These are phyloP conservation scores for Dicorynia guianensis DNA, from an alignment of 306 rosid species.

Conservation along the genomic window DNA sequence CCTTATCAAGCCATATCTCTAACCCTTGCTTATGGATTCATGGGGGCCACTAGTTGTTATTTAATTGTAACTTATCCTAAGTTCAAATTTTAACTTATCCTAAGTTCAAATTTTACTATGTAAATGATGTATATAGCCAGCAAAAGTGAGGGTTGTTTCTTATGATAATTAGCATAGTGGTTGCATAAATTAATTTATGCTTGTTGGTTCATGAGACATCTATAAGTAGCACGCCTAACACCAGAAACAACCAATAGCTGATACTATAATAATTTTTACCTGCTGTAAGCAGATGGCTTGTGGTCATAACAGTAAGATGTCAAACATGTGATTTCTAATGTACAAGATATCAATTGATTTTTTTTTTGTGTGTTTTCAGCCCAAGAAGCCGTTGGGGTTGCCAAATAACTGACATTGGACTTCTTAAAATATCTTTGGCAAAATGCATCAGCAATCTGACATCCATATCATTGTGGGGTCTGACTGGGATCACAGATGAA, in stretches of 20 bases:
- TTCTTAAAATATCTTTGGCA: constrained; percentile 68
- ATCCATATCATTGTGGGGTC: constrained; percentile 91
- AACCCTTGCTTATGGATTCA: background rate
- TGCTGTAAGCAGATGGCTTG: background rate
- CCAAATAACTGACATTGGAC: constrained; percentile 81
- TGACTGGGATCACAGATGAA: constrained; percentile 88
- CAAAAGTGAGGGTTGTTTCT: background rate
- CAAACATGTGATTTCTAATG: background rate
- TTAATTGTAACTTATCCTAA: background rate
- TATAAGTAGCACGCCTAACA: background rate
- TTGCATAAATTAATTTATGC: too few species aligned
- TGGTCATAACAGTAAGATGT: background rate
- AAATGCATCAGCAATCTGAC: constrained; percentile 75
- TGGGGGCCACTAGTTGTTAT: background rate
- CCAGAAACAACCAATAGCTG: background rate
- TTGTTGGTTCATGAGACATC: too few species aligned
- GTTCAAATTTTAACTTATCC: background rate
- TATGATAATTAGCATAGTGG: too few species aligned
- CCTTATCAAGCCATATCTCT: background rate
- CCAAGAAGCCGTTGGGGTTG: constrained; percentile 93
- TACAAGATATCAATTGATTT: background rate
- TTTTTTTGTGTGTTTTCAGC: constrained; percentile 51
- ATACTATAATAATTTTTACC: background rate
- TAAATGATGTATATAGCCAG: background rate
- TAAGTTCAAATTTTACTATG: too few species aligned